Base-by-base conservation (phyloP, 176 grass and related monocot species). In the bread wheat (Triticum aestivum) region DNA sequence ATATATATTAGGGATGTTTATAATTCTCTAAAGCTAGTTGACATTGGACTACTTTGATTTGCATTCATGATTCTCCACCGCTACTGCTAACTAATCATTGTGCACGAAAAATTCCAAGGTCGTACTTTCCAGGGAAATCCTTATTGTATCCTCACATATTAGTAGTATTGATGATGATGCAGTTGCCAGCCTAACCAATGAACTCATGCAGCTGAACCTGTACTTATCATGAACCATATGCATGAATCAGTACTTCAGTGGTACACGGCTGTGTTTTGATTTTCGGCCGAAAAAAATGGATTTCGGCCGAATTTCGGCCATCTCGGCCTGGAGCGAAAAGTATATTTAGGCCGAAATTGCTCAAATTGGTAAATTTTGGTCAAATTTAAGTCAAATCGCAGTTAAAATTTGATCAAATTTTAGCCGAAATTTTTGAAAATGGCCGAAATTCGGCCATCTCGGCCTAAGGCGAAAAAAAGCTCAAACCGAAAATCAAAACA, bases 11-110 rank as follows among this genome's bases (percentile, higher is more conserved):
- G 29, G 15, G 68, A 32, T 85, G 38, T 33, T 30, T 67, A 81
- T 81, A 30, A 88, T 88, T 88, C 62, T 51, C 27, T 81, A 15
- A 52, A 84, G 13, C 74, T 69, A 84, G 69, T 91, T 63, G 69
- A 47, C 49, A 8, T 7, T 15, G 2, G 21, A 68, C 63, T 29
- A 42, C 4, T 24, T 85, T 77, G 21, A 30, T 52, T 30, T 32
- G 44, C 73, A 32, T 52, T 63, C 23, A 80, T 87, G 42, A 56
- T 68, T 56, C 27, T 80, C 49, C 20, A 75, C 37, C 59, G 59
- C 17, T 4, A n/a, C 8, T 58, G 5, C 47, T 1, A 68, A 35
- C 63, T 32, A 79, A 67, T 79, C 61, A 71, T 85, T 77, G 51
- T 64, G 33, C 69, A 9, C n/a, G 26, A 62, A 18, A 69, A 87